A percentile compares a stretch with the other conserved stretches of the same genome.
Evolutionary conservation across 2,329 filamentous ascomycete species (phyloP).

Genomic region (Aspergillus fumigatus): DNA sequence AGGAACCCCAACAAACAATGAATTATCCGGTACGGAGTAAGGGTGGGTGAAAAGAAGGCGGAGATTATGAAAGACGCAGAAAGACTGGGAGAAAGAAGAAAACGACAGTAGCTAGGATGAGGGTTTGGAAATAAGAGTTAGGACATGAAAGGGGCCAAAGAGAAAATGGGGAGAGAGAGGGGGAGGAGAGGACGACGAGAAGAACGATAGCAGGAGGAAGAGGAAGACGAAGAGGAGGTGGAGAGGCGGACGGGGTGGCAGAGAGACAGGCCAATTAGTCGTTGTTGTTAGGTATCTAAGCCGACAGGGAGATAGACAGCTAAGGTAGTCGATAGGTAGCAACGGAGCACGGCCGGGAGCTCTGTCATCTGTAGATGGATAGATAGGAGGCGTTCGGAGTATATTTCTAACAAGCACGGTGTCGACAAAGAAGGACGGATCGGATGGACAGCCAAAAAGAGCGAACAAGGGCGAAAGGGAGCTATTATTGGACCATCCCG

Average conservation of each 20-base stretch:
- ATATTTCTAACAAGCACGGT: neutral
- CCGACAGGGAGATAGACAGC: neutral
- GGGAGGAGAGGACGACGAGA: constrained; percentile 6
- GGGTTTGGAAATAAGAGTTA: constrained; percentile 4
- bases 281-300: neutral
- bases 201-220: constrained; percentile 3
- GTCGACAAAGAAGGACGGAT: neutral
- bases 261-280: neutral
- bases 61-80: constrained; percentile 16
- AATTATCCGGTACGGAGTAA: neutral
- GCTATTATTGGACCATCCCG: neutral
- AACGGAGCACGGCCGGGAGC: neutral
- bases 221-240: neutral
- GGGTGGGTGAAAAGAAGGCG: constrained; percentile 1
- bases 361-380: neutral
- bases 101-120: constrained; percentile 12
- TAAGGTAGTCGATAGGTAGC: neutral
- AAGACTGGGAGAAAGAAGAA: constrained; percentile 52
- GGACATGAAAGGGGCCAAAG: constrained; percentile 5
- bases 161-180: constrained; percentile 7
- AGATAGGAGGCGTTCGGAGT: neutral
- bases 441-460: neutral
- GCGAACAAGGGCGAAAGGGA: neutral
- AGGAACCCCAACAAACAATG: constrained; percentile 1
- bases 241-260: constrained; percentile 2